A percentile compares a stretch with the other conserved stretches of the same genome.
Conservation (phyloP, 768 basidiomycete genomes). For the Multifurca ochricompacta region DNA sequence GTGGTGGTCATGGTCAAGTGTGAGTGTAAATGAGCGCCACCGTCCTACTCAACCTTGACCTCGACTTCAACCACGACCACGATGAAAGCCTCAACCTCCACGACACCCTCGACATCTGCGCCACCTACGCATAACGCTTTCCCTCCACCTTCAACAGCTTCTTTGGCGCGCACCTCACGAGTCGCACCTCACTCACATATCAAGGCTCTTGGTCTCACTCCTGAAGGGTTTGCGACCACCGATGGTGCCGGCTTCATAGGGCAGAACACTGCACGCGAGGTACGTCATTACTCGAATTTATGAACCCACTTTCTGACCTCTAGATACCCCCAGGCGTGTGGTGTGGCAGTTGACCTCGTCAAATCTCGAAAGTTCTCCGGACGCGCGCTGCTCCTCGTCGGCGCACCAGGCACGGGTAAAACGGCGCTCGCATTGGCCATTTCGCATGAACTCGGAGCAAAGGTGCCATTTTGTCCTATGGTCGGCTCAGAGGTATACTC, state of each 20-base stretch:
- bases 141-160: conserved; percentile 55
- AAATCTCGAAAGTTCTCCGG: conserved; percentile 92
- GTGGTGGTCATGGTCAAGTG: not conserved
- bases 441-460: conserved; percentile 87
- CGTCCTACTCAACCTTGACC: no score
- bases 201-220: conserved; percentile 84
- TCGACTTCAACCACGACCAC: not conserved
- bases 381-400: conserved; percentile 83
- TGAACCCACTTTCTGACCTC: not conserved
- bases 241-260: conserved; percentile 87
- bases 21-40: no score
- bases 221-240: conserved; percentile 69
- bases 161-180: conserved; percentile 61
- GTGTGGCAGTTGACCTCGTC: conserved; percentile 82
- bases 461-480: conserved; percentile 98
- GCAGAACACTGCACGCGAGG: conserved; percentile 86
- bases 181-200: conserved; percentile 95
- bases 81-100: conserved; percentile 20
- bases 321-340: conserved; percentile 59
- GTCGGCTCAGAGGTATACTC: conserved; percentile 97
- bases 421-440: conserved; percentile 95
- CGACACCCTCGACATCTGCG: conserved; percentile 24
- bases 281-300: conserved; percentile 25
- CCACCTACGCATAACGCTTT: conserved; percentile 56
- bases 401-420: conserved; percentile 96